Evolutionary conservation across 306 rosid species (phyloP), one percentile per base, ranked within the genome.

Genomic region (Herpetospermum pedunculosum): DNA sequence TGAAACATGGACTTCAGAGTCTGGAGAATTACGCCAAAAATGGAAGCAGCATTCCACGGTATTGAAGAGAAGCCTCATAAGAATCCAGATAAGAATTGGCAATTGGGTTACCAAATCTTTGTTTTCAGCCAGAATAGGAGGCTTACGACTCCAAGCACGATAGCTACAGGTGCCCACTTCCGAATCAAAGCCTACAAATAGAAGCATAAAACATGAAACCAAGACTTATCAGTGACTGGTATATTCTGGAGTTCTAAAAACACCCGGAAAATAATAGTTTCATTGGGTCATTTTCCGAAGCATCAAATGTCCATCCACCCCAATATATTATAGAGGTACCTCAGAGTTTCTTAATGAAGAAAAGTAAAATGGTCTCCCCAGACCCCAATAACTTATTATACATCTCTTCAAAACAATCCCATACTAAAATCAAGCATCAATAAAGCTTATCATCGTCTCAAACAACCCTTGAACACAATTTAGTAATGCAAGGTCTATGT

Each of bases 101-200:
- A 18, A 25, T 65, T 65, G 48, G 83, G 71, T 93, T 90, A 88
- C 96, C 98, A 90, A 41, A 93, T 77, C 90, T 90, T 93, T 44
- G 83, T 82, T 79, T 92, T 92, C 68, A 93, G 77, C 97, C 98
- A 93, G 87, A 88, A 93, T 76, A 93, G 94, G 44, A 93, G 81
- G 83, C 87, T 87, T 75, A 93, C 98, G 67, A 93, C 96, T 85
- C 98, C 98, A 9, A 93, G 84, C 57, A 93, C 98, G 72, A 92
- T 88, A 58, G 96, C 96, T 76, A 90, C 92, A 41, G 96, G 98
- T 11, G 96, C 98, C 92, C 92, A 87, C 88, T 92, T 92, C 70
- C 89, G 84, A 79, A 92, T 90, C 71, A 92, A 81, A 69, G 96
- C 98, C 98, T 92, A 75, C 80, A 83, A 44, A 62, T 37, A 81